Evolutionary conservation across 192 early-diverging fungal species (phyloP).

Genomic region (Gigaspora rosea): DNA sequence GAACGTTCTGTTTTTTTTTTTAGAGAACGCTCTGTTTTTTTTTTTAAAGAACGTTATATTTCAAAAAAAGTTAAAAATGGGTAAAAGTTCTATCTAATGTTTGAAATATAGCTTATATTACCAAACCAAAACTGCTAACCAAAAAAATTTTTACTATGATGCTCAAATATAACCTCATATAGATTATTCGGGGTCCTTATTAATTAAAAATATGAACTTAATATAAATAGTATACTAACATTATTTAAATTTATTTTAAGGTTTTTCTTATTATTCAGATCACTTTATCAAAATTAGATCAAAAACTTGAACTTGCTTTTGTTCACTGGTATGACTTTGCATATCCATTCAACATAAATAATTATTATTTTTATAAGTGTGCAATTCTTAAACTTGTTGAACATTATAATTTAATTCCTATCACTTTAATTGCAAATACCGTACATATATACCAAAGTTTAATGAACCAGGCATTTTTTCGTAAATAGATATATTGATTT

Average conservation of each 20-base stretch:
- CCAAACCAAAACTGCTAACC: no score
- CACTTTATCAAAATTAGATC: neutral
- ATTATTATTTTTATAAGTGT: neutral
- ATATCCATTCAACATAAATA: neutral
- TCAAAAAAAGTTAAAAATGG: no score
- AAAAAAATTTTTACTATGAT: no score
- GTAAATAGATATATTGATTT: neutral
- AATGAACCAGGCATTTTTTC: neutral
- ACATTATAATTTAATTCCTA: slow-evolving; percentile 13
- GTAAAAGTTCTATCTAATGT: no score
- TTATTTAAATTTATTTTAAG: neutral
- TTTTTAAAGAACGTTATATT: no score
- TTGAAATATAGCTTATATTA: no score
- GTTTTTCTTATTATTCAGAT: neutral
- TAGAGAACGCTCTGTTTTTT: no score
- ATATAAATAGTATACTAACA: neutral
- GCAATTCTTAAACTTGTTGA: neutral
- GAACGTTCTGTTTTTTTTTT: no score
- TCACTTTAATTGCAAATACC: neutral
- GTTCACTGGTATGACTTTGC: neutral
- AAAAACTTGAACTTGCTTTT: neutral
- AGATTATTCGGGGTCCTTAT: no score
- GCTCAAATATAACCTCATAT: no score
- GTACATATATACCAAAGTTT: slow-evolving; percentile 1
- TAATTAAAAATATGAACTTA: neutral